Evolutionary conservation across 1,284 basidiomycete species (phyloP), one percentile per base, ranked within the genome.

Genomic region (Tylopilus sp.): DNA sequence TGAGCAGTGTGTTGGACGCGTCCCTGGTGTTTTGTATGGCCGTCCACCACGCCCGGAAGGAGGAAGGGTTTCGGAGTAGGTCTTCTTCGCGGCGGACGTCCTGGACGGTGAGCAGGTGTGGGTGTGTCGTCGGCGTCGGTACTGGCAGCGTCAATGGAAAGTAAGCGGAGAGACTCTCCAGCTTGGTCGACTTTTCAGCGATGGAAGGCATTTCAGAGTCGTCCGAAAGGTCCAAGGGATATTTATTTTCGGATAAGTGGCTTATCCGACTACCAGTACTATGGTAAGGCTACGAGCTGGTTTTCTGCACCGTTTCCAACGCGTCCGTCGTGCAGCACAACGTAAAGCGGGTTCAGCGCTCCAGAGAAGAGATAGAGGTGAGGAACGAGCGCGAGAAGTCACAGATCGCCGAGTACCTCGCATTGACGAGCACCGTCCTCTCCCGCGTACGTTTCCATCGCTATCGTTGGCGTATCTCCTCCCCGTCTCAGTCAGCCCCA

Each of bases 11-110:
- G 58, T 70, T 64, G 60, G 80, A 82, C 21, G 77, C 73, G 51
- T 94, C 88, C 61, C 83, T 81, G 45, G 92, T 80, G 46, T 82
- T 77, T 53, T 83, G 77, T 61, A 99, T 90, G 60, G 94, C 90
- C 1, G 84, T 76, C 78, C 89, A 85, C 96, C 96, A 99, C 58
- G 88, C 83, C 29, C 91, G 82, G 67, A 94, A 89, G 51, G 94
- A 96, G 52, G 82, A 80, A 3, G 92, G 90, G 70, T 98, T 97
- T 55, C 91, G 83, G 30, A 94, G 75, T n/a, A 99, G 80, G 70
- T 99, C 95, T 70, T 99, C 94, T 73, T 98, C 96, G 38, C 91
- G 83, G 54, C 85, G 78, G 31, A 97, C 69, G 69, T 98, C 94
- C 45, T 81, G 77, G 28, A 82, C 70, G 3, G 85, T 77, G 58